Conservation (phyloP, 2,329 filamentous ascomycete species). For the Cercospora nicotianae region DNA sequence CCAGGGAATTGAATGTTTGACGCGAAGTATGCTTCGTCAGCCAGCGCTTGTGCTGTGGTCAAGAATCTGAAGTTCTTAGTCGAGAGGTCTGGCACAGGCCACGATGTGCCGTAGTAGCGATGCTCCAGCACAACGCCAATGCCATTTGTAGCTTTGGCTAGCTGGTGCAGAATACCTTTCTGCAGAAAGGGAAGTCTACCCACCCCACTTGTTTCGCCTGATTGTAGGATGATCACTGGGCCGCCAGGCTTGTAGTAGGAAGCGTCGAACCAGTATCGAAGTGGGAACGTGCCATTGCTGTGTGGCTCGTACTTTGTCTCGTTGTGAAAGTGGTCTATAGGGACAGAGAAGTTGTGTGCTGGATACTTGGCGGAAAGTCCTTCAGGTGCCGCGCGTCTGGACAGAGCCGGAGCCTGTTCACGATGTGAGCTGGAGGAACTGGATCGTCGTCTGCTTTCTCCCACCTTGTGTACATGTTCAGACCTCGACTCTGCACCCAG, state of each 20-base stretch:
- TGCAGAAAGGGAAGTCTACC: constrained; percentile 68
- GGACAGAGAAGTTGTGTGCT: constrained; percentile 55
- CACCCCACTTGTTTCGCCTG: constrained; percentile 67
- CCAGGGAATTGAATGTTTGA: constrained; percentile 69
- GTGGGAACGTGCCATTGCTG: constrained; percentile 63
- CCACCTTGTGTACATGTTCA: constrained; percentile 6
- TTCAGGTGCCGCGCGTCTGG: constrained; percentile 33
- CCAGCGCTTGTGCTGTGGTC: constrained; percentile 78
- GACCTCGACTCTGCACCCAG: constrained; percentile 7
- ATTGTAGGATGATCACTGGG: constrained; percentile 74
- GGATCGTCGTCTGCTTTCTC: not conserved
- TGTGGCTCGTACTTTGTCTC: constrained; percentile 77
- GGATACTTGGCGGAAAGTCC: constrained; percentile 45
- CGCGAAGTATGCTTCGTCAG: constrained; percentile 80
- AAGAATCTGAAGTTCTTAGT: constrained; percentile 75
- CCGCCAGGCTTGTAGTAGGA: constrained; percentile 73
- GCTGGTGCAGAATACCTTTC: constrained; percentile 72
- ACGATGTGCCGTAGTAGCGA: constrained; percentile 79
- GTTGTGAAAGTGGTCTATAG: constrained; percentile 81
- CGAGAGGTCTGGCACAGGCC: constrained; percentile 65
- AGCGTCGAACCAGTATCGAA: constrained; percentile 83
- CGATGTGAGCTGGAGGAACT: not conserved
- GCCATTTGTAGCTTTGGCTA: constrained; percentile 70
- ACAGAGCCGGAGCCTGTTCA: constrained; percentile 12
- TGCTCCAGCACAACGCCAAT: constrained; percentile 82